These are phyloP conservation scores for Phytophthora parvispora DNA, from an alignment of 352 stramenopile genomes.

Conservation along the genomic window DNA sequence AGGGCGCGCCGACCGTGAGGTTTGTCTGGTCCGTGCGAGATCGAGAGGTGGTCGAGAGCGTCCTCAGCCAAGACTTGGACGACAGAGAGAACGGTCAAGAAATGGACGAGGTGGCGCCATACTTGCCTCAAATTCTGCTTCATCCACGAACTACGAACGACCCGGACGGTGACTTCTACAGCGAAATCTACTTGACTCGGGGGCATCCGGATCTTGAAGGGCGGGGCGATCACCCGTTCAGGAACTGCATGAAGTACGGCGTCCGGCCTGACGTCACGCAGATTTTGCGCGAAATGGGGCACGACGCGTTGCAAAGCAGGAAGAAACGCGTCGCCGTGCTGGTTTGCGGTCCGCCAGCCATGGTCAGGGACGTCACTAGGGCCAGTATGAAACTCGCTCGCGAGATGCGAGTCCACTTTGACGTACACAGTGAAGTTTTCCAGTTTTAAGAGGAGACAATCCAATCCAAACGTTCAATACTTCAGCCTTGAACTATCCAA, in stretches of 20 bases:
- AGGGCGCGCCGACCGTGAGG: constrained; percentile 24
- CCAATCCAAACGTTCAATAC: background rate
- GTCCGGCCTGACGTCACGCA: constrained; percentile 21
- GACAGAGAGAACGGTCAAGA: background rate
- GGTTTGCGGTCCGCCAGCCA: constrained; percentile 33
- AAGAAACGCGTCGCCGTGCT: constrained; percentile 34
- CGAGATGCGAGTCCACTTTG: constrained; percentile 29
- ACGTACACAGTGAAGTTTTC: constrained; percentile 34
- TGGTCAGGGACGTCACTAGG: constrained; percentile 27
- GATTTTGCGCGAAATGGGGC: constrained; percentile 21
- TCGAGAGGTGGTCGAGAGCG: constrained; percentile 36
- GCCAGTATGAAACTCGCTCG: constrained; percentile 9
- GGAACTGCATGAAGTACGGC: constrained; percentile 23
- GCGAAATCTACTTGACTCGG: constrained; percentile 37
- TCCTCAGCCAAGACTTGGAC: background rate
- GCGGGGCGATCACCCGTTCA: constrained; percentile 23
- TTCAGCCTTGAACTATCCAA: background rate
- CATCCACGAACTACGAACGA: constrained; percentile 7
- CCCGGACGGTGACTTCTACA: constrained; percentile 14
- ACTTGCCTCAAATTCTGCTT: constrained; percentile 8
- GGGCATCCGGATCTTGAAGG: constrained; percentile 36
- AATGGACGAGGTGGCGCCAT: constrained; percentile 17
- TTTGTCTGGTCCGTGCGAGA: constrained; percentile 51
- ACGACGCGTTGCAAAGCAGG: constrained; percentile 17
- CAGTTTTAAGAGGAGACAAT: constrained; percentile 14